A percentile compares a stretch with the other conserved stretches of the same genome.
These are phyloP conservation scores for Monilinia fructicola DNA, from an alignment of 2,329 filamentous ascomycete genomes.

Conservation along the genomic window DNA sequence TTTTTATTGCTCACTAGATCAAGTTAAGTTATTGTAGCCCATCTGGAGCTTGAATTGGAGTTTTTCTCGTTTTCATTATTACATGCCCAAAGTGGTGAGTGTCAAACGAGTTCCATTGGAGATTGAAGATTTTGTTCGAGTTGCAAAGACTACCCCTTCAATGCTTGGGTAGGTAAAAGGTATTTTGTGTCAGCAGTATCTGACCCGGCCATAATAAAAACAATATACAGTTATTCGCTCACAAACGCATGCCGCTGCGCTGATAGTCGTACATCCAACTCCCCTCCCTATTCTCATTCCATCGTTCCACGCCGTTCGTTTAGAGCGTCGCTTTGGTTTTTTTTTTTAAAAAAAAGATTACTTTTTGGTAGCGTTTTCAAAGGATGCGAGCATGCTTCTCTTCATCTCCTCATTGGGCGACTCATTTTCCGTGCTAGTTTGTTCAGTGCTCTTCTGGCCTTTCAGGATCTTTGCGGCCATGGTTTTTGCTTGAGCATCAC, in stretches of 20 bases:
- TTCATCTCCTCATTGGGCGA: conserved; percentile 46
- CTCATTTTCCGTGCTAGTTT: conserved; percentile 33
- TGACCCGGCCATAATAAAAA: conserved; percentile 19
- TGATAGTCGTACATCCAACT: conserved; percentile 20
- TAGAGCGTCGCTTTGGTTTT: background rate
- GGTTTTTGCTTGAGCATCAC: conserved; percentile 70
- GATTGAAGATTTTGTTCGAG: background rate
- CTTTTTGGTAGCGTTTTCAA: conserved; percentile 44
- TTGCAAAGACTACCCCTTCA: conserved; percentile 15
- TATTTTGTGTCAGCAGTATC: conserved; percentile 18
- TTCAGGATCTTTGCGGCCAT: conserved; percentile 56
- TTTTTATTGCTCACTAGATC: background rate
- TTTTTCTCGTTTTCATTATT: background rate
- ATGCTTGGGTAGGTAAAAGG: conserved; percentile 3
- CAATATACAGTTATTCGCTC: conserved; percentile 16
- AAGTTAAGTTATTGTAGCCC: background rate
- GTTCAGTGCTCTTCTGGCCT: conserved; percentile 41
- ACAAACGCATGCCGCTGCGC: conserved; percentile 14
- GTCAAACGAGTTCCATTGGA: background rate
- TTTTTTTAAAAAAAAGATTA: conserved; percentile 23
- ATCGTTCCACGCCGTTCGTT: background rate
- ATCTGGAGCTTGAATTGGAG: background rate
- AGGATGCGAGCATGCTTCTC: conserved; percentile 49
- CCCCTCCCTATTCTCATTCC: conserved; percentile 9
- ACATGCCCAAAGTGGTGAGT: background rate